These are phyloP conservation scores for Suillus paluster DNA, from an alignment of 768 basidiomycete genomes.

Conservation along the genomic window DNA sequence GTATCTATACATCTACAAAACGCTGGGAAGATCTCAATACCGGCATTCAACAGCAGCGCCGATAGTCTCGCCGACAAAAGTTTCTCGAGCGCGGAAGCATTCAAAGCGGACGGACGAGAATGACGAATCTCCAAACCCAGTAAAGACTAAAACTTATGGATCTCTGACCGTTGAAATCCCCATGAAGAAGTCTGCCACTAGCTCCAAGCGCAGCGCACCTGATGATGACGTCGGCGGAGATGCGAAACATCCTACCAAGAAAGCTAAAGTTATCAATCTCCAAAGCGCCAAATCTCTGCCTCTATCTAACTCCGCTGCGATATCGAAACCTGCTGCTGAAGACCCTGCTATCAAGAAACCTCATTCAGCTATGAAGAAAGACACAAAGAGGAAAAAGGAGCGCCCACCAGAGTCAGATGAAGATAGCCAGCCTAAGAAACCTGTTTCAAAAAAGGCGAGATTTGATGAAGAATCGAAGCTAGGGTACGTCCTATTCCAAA, in stretches of 20 bases:
- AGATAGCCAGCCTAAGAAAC: conserved; percentile 27
- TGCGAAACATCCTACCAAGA: conserved; percentile 18
- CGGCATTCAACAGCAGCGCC: not conserved
- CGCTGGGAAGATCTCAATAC: not conserved
- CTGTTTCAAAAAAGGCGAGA: conserved; percentile 7
- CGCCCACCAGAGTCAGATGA: conserved; percentile 15
- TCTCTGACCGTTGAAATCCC: not conserved
- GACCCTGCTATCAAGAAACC: conserved; percentile 7
- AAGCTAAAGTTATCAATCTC: conserved; percentile 8
- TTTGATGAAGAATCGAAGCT: not conserved
- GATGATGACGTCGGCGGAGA: conserved; percentile 5
- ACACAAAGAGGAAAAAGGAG: conserved; percentile 16
- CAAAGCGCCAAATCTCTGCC: not conserved
- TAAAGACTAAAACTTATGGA: not conserved
- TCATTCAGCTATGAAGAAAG: conserved; percentile 3
- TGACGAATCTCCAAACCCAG: not conserved
- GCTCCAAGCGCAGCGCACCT: not conserved
- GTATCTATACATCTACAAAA: not conserved
- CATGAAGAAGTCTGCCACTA: not conserved
- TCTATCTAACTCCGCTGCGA: not conserved
- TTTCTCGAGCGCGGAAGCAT: not conserved
- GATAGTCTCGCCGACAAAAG: not conserved
- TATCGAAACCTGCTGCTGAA: not conserved
- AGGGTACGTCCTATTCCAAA: not conserved
- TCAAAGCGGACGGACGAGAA: not conserved